phyloP scores from a whole-genome alignment of 208 protist species.

The Leishmania tropica region DNA sequence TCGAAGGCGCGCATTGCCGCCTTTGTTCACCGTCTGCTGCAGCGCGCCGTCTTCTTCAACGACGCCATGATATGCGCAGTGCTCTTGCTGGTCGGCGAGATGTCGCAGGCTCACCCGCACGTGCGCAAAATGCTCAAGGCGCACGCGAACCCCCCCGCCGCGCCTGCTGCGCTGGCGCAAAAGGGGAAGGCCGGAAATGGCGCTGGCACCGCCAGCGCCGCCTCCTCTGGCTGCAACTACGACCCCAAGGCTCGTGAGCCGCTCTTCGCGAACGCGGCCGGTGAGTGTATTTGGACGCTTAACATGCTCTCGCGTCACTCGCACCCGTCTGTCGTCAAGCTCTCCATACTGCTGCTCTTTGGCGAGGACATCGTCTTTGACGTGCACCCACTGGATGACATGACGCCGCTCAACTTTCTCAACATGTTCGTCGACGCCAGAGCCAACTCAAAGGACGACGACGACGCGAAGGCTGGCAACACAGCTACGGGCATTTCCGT shows the following conservation, averaged over 20 bases:
- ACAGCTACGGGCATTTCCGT: conserved; percentile 64
- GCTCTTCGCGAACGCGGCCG: conserved; percentile 74
- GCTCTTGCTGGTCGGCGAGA: conserved; percentile 88
- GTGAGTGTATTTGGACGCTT: conserved; percentile 83
- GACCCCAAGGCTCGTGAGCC: conserved; percentile 88
- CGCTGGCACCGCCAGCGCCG: background rate
- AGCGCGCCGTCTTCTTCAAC: conserved; percentile 84
- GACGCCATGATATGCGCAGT: conserved; percentile 89
- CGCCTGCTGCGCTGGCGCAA: background rate
- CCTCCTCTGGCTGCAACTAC: conserved; percentile 41
- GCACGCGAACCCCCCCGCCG: conserved; percentile 6
- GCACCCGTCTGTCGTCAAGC: conserved; percentile 90
- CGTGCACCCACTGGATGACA: conserved; percentile 90
- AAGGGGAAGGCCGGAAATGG: background rate
- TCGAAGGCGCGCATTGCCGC: conserved; percentile 84
- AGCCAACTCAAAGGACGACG: conserved; percentile 39
- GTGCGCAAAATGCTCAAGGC: conserved; percentile 42
- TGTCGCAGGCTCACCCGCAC: conserved; percentile 61
- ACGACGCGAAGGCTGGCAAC: conserved; percentile 38
- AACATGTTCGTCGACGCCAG: conserved; percentile 91
- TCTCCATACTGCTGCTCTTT: conserved; percentile 86
- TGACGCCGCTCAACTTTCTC: conserved; percentile 86
- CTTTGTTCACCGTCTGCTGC: conserved; percentile 91
- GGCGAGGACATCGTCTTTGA: conserved; percentile 90
- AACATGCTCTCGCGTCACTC: conserved; percentile 81